A percentile compares a stretch with the other conserved stretches of the same genome.
Conservation (phyloP, 768 basidiomycete species). For the Podaxis mareebaensis region DNA sequence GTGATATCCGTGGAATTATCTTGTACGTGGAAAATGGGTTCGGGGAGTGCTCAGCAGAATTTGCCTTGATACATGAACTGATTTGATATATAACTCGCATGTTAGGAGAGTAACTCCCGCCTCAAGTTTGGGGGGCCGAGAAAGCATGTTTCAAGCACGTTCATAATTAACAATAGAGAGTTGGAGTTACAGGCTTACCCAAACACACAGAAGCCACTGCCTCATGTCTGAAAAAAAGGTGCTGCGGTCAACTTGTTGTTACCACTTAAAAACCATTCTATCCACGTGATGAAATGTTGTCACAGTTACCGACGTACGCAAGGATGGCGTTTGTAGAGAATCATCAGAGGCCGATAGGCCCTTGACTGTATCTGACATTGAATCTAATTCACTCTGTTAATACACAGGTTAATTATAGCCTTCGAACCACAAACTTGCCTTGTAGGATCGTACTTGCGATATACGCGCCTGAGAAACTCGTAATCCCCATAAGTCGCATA, state of each 20-base stretch:
- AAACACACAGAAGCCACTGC: not conserved
- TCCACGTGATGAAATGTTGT: not conserved
- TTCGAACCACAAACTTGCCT: conserved; percentile 31
- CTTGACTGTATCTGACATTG: conserved; percentile 16
- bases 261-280: not conserved
- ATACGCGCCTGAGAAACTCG: conserved; percentile 35
- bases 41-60: too few species aligned
- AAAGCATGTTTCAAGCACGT: not conserved
- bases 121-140: not conserved
- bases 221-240: not conserved
- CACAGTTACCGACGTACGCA: not conserved
- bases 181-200: not conserved
- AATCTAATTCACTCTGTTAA: conserved; percentile 11
- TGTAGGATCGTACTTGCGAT: conserved; percentile 45
- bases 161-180: not conserved
- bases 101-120: not conserved
- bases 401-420: conserved; percentile 26
- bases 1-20: not conserved
- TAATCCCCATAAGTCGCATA: conserved; percentile 41
- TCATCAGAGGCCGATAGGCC: conserved; percentile 15
- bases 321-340: not conserved
- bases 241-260: not conserved
- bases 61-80: not conserved
- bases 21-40: not conserved
- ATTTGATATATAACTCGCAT: not conserved